These are phyloP conservation scores for Termitomyces sp. DNA, from an alignment of 768 basidiomycete species.

Conservation along the genomic window DNA sequence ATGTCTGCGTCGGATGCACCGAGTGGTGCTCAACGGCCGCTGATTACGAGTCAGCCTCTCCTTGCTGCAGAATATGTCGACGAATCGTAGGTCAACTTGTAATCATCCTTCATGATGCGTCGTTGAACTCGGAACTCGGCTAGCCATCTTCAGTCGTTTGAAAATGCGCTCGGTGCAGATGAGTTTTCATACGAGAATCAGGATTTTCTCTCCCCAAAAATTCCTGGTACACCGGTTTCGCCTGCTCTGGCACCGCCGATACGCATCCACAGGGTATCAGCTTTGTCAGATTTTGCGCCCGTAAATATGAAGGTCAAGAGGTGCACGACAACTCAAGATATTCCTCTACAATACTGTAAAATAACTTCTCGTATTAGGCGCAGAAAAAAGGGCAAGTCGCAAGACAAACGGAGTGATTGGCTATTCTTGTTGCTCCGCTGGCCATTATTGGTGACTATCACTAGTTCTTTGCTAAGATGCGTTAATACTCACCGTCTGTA, in stretches of 20 bases:
- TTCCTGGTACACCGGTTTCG: conserved; percentile 35
- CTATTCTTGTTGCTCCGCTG: conserved; percentile 78
- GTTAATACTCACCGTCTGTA: conserved; percentile 43
- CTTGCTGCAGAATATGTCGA: conserved; percentile 62
- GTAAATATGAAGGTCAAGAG: conserved; percentile 81
- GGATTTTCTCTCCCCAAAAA: conserved; percentile 32
- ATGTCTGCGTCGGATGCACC: background rate
- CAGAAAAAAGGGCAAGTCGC: conserved; percentile 36
- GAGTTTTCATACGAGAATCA: conserved; percentile 42
- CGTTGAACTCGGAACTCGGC: conserved; percentile 7
- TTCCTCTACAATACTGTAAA: background rate
- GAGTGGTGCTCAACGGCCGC: background rate
- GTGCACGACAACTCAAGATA: conserved; percentile 33
- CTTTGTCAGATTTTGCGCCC: conserved; percentile 86
- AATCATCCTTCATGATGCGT: background rate
- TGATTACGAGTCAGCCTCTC: conserved; percentile 23
- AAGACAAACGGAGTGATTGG: conserved; percentile 66
- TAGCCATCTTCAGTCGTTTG: conserved; percentile 70
- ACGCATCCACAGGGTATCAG: conserved; percentile 77
- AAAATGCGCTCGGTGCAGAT: conserved; percentile 64
- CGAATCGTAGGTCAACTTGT: conserved; percentile 56
- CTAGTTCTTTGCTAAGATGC: background rate
- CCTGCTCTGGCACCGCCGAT: conserved; percentile 20
- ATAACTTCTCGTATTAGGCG: conserved; percentile 15
- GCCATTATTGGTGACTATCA: conserved; percentile 67